Evolutionary conservation across 1,284 basidiomycete genomes (phyloP), one percentile per base, ranked within the genome.

Genomic region (Leccinum insolens): DNA sequence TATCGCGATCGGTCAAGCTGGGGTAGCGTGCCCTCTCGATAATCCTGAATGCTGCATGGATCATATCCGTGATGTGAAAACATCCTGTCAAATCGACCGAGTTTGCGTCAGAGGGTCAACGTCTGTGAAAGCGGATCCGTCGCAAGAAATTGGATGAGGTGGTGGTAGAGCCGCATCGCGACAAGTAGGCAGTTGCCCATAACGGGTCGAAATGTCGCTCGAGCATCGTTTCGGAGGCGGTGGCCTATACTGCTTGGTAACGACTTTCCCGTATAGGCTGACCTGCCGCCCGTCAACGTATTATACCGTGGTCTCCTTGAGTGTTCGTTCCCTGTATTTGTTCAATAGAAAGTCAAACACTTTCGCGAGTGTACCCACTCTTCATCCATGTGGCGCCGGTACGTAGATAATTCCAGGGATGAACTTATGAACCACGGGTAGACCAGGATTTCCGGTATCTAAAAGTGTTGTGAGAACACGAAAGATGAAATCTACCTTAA

Each of bases 271-370:
- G 0, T 76, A 74, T 7, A 75, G 69, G 61, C 65, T 71, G 70
- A 74, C 52, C n/a, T 64, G 69, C 34, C 58, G 72, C 67, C 79
- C 77, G 61, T 81, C 81, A 22, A 79, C 72, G 70, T 84, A 85
- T 78, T 44, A 83, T 83, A 6, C 84, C 84, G 77, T 88, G 88
- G 79, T 28, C 28, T 92, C 86, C 80, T 90, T 84, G 76, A 90
- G 78, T 20, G 89, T 87, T 69, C 88, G 88, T 74, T 93, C 92
- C 65, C 93, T 88, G 79, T 96, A 95, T 77, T 89, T 88, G 66
- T 88, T 84, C 25, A 98, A 85, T 60, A 98, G 84, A 78, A 94
- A 95, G 77, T 97, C 98, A 79, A 98, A 96, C 0, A 94, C 95
- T 79, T 98, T 98, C 34, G 95, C 94, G 77, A 95, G 90, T 4